phyloP scores from a whole-genome alignment of 179 eudicot species.

The Drosera spatulata region DNA sequence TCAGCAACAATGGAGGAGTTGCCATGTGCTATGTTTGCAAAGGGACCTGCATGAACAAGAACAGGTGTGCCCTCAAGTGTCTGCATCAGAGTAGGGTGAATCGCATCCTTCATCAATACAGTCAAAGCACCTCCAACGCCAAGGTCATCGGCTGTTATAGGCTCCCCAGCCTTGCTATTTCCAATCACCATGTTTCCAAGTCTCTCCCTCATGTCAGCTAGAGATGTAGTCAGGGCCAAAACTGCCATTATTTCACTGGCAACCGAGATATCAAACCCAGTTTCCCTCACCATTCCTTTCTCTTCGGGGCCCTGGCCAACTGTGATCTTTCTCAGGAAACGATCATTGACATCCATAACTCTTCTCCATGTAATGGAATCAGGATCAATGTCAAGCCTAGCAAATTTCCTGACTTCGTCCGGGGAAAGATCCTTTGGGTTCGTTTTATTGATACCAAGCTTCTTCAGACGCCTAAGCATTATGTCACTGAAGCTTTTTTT shows the following conservation, averaged over 20 bases:
- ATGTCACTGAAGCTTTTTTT: constrained; percentile 62
- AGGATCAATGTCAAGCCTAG: constrained; percentile 96
- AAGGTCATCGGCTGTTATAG: constrained; percentile 91
- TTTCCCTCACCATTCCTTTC: constrained; percentile 95
- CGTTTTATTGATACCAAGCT: constrained; percentile 77
- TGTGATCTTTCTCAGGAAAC: constrained; percentile 82
- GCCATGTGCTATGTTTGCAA: constrained; percentile 97
- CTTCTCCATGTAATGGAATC: constrained; percentile 87
- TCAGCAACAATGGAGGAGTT: constrained; percentile 95
- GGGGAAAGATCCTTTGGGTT: constrained; percentile 82
- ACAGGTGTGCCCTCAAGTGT: constrained; percentile 98
- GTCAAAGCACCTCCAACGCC: constrained; percentile 95
- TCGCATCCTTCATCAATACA: constrained; percentile 95
- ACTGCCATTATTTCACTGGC: constrained; percentile 99
- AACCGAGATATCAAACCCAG: constrained; percentile 92
- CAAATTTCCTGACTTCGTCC: constrained; percentile 67
- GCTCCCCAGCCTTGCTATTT: constrained; percentile 86
- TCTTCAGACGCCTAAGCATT: constrained; percentile 75
- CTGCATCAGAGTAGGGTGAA: constrained; percentile 96
- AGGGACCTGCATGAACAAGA: constrained; percentile 97
- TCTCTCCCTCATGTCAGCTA: constrained; percentile 92
- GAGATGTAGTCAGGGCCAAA: constrained; percentile 85
- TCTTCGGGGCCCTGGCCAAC: constrained; percentile 97
- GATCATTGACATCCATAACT: constrained; percentile 96
- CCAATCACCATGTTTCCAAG: constrained; percentile 96